A percentile compares a stretch with the other conserved stretches of the same genome.
These are phyloP conservation scores for Paecilomyces dactylethromorphus DNA, from an alignment of 2,329 filamentous ascomycete species.

Conservation along the genomic window DNA sequence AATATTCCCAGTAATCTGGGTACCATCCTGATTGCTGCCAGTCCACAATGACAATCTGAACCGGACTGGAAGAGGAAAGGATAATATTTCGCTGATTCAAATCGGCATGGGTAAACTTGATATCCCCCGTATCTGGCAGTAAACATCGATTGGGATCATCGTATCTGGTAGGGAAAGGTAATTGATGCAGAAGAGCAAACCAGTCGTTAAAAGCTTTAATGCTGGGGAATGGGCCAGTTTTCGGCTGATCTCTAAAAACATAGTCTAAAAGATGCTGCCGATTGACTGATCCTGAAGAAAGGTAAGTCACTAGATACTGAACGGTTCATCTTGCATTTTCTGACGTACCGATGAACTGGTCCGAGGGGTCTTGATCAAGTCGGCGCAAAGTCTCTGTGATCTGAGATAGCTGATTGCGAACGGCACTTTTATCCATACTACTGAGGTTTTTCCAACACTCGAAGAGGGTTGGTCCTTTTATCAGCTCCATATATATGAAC, in stretches of 20 bases:
- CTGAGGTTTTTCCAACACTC: constrained; percentile 16
- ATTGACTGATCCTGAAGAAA: constrained; percentile 5
- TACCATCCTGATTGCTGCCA: constrained; percentile 27
- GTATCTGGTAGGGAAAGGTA: constrained; percentile 7
- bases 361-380: constrained; percentile 12
- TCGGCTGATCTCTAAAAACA: constrained; percentile 11
- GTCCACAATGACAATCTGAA: constrained; percentile 20
- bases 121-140: constrained; percentile 19
- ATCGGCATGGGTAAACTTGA: constrained; percentile 29
- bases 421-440: constrained; percentile 3
- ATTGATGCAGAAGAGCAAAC: constrained; percentile 17
- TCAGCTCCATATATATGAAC: constrained; percentile 29
- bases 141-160: constrained; percentile 13
- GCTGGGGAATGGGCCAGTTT: constrained; percentile 13
- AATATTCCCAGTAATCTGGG: constrained; percentile 29
- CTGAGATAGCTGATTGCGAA: constrained; percentile 12
- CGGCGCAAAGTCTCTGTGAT: constrained; percentile 12
- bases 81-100: constrained; percentile 26
- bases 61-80: constrained; percentile 13
- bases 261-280: constrained; percentile 11
- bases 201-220: constrained; percentile 20
- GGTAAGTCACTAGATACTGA: neutral
- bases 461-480: constrained; percentile 21
- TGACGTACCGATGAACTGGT: constrained; percentile 16
- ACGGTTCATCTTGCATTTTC: neutral